Evolutionary conservation across 1,284 basidiomycete species (phyloP), one percentile per base, ranked within the genome.

Genomic region (Puccinia sorghi): DNA sequence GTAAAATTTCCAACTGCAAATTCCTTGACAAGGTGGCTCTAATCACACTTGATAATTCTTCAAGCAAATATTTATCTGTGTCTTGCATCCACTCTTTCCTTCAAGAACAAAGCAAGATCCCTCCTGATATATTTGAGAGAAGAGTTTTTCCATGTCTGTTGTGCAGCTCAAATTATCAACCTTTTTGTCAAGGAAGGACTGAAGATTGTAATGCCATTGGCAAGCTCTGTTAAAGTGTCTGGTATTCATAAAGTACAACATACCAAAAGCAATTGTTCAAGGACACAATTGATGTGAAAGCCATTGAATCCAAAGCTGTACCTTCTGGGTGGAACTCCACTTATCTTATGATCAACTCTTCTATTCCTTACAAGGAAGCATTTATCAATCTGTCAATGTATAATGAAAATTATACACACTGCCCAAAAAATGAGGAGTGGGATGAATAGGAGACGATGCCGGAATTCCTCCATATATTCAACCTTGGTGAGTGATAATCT

Each of bases 71-170:
- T 20, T 7, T 39, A n/a, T n/a, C n/a, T n/a, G n/a, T n/a, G n/a
- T n/a, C n/a, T n/a, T n/a, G n/a, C n/a, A n/a, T n/a, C n/a, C n/a
- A n/a, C 20, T 9, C 15, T 63, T 27, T 32, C 4, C 4, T 63
- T 17, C 9, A n/a, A n/a, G n/a, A n/a, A 3, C 39, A 7, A 13
- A 2, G 27, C 39, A 32, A 4, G 3, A 17, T 63, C 20, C 39
- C 39, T 3, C 25, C 13, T 5, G 25, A 32, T 3, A 4, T 17
- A n/a, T n/a, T n/a, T n/a, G n/a, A n/a, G n/a, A n/a, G n/a, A 20
- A 63, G 3, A 63, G n/a, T 63, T 17, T 20, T 63, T 63, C 39
- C 59, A 63, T 39, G 59, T 63, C 8, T 20, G 59, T n/a, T 63
- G 59, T 25, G 11, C 39, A 3, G n/a, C n/a, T n/a, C 20, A 6